phyloP scores from a whole-genome alignment of 2,329 filamentous ascomycete species.

The Penicillium sp. region DNA sequence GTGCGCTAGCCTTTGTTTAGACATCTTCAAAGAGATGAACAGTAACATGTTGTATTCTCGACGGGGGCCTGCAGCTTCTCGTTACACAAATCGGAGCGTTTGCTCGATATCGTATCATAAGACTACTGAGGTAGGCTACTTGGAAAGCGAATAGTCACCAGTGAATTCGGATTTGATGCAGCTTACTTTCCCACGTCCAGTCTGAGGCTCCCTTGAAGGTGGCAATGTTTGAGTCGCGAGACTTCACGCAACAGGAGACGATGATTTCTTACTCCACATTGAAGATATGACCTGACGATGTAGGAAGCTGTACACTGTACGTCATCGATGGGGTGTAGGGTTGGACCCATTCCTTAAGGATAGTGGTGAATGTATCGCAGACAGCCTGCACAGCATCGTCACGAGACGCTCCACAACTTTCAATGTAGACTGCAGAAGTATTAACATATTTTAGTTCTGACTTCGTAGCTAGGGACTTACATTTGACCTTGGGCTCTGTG shows the following conservation, averaged over 20 bases:
- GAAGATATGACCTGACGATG: conserved; percentile 37
- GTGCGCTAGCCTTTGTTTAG: not conserved
- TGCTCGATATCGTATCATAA: not conserved
- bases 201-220: not conserved
- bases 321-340: conserved; percentile 39
- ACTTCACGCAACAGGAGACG: not conserved
- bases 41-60: not conserved
- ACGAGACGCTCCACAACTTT: conserved; percentile 37
- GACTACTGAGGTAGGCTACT: not conserved
- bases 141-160: not conserved
- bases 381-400: conserved; percentile 36
- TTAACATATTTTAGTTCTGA: conserved; percentile 4
- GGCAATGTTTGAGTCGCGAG: not conserved
- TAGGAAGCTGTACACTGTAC: conserved; percentile 32
- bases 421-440: conserved; percentile 37
- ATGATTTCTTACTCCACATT: conserved; percentile 17
- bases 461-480: conserved; percentile 30
- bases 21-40: not conserved
- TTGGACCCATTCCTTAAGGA: conserved; percentile 38
- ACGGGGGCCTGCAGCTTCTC: conserved; percentile 3
- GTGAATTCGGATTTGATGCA: not conserved
- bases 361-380: conserved; percentile 35
- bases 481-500: conserved; percentile 64
- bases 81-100: conserved; percentile 6
- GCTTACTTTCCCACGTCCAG: not conserved